Percentiles rank a stretch among this genome's conserved stretches.
phyloP scores from a whole-genome alignment of 2,329 filamentous ascomycete species.

The Cladosporium sp. region DNA sequence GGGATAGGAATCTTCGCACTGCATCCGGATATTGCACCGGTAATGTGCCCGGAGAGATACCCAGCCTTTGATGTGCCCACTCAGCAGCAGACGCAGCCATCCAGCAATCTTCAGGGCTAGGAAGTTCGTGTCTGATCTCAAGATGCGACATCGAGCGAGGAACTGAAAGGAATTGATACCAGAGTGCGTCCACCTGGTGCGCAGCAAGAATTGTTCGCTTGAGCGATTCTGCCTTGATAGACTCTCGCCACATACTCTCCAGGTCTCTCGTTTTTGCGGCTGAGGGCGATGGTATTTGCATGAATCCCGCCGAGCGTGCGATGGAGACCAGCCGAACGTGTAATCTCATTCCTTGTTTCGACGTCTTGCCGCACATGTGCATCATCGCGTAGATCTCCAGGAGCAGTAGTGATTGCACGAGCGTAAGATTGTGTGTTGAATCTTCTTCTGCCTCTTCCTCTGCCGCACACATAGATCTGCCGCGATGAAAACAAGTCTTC shows the following conservation, averaged over 20 bases:
- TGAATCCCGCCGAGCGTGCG: conserved; percentile 22
- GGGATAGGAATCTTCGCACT: conserved; percentile 7
- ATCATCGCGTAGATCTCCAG: conserved; percentile 43
- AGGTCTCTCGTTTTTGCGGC: conserved; percentile 27
- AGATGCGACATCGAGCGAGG: conserved; percentile 37
- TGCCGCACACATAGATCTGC: conserved; percentile 1
- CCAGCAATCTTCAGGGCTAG: conserved; percentile 39
- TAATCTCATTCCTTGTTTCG: conserved; percentile 35
- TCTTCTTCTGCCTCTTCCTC: conserved; percentile 8
- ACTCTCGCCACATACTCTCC: conserved; percentile 38
- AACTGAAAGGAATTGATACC: conserved; percentile 42
- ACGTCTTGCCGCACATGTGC: conserved; percentile 38
- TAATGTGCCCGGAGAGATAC: not conserved
- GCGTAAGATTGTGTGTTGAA: conserved; percentile 20
- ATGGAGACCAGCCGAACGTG: conserved; percentile 40
- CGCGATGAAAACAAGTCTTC: conserved; percentile 24
- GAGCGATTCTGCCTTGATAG: conserved; percentile 36
- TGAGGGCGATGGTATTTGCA: not conserved
- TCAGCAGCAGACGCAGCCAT: conserved; percentile 34
- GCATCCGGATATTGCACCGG: conserved; percentile 11
- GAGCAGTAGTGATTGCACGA: conserved; percentile 38
- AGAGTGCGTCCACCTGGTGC: conserved; percentile 42
- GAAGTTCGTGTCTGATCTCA: conserved; percentile 44
- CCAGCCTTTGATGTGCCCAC: conserved; percentile 33
- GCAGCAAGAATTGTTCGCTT: conserved; percentile 42